A percentile compares a stretch with the other conserved stretches of the same genome.
phyloP scores from a whole-genome alignment of 2,329 filamentous ascomycete genomes.

The Fusarium sp. region DNA sequence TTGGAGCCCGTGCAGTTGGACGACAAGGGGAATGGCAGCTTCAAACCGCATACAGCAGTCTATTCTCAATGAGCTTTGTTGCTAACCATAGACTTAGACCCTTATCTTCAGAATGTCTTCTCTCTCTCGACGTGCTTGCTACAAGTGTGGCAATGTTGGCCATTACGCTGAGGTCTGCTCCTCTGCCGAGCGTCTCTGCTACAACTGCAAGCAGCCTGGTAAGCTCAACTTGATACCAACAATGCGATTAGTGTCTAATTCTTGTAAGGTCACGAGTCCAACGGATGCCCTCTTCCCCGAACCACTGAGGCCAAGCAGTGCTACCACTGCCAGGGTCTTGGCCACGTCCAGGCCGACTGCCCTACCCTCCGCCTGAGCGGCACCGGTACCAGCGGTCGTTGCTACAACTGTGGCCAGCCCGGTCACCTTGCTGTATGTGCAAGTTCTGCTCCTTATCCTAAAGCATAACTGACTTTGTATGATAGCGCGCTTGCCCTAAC shows the following conservation, averaged over 20 bases:
- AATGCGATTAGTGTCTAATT: constrained; percentile 9
- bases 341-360: constrained; percentile 98
- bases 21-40: constrained; percentile 3
- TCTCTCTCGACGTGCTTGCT: constrained; percentile 84
- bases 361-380: constrained; percentile 93
- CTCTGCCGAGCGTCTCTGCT: constrained; percentile 97
- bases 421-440: constrained; percentile 87
- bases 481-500: constrained; percentile 83
- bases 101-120: constrained; percentile 72
- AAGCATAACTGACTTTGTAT: constrained; percentile 27
- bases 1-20: background rate
- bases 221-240: constrained; percentile 10
- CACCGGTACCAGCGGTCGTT: constrained; percentile 83
- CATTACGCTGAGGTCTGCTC: constrained; percentile 93
- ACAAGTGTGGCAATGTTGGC: constrained; percentile 85
- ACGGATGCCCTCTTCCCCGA: constrained; percentile 94
- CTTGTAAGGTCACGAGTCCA: constrained; percentile 85
- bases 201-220: constrained; percentile 97
- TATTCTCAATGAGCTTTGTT: background rate
- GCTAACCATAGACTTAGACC: constrained; percentile 32
- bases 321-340: constrained; percentile 98
- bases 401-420: constrained; percentile 95
- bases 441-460: background rate
- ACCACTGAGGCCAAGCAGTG: constrained; percentile 99
- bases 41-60: background rate